A percentile compares a stretch with the other conserved stretches of the same genome.
Evolutionary conservation across 2,329 filamentous ascomycete genomes (phyloP).

Genomic region (Beauveria australis): DNA sequence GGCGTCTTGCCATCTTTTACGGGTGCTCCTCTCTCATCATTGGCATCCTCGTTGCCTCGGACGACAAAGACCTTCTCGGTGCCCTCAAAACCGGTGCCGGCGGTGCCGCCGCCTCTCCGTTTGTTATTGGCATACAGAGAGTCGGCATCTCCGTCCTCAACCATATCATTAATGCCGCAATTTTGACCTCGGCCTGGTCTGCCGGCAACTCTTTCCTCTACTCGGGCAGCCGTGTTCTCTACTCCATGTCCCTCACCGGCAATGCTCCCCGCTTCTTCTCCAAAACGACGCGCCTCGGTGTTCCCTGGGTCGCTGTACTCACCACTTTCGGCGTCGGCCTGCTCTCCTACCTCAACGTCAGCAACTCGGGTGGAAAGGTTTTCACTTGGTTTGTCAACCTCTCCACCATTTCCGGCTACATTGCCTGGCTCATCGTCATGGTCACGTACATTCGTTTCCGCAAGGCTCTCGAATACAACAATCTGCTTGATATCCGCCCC

Average conservation of each 20-base stretch:
- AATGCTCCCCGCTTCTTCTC: slow-evolving; percentile 57
- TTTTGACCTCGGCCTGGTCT: slow-evolving; percentile 58
- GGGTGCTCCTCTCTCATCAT: slow-evolving; percentile 54
- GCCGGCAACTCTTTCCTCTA: slow-evolving; percentile 56
- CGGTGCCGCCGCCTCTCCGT: slow-evolving; percentile 49
- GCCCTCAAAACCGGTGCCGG: slow-evolving; percentile 37
- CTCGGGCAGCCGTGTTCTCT: slow-evolving; percentile 60
- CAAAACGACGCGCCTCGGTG: slow-evolving; percentile 51
- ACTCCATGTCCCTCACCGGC: slow-evolving; percentile 57
- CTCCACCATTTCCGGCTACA: slow-evolving; percentile 53
- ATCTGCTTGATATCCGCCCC: slow-evolving; percentile 41
- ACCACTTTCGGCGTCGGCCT: slow-evolving; percentile 51
- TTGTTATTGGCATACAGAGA: slow-evolving; percentile 59
- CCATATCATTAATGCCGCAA: slow-evolving; percentile 59
- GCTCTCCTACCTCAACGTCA: slow-evolving; percentile 63
- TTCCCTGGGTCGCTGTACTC: slow-evolving; percentile 48
- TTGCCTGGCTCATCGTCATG: slow-evolving; percentile 53
- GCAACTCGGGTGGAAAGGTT: slow-evolving; percentile 51
- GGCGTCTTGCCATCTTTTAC: slow-evolving; percentile 56
- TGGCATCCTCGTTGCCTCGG: slow-evolving; percentile 55
- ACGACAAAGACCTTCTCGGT: slow-evolving; percentile 52
- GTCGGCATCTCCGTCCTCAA: slow-evolving; percentile 56
- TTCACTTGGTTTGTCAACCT: slow-evolving; percentile 68
- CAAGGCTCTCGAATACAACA: slow-evolving; percentile 44
- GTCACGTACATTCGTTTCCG: slow-evolving; percentile 53